Evolutionary conservation across 2,329 filamentous ascomycete species (phyloP), one percentile per base, ranked within the genome.

Genomic region (Cladobotryum protrusum): DNA sequence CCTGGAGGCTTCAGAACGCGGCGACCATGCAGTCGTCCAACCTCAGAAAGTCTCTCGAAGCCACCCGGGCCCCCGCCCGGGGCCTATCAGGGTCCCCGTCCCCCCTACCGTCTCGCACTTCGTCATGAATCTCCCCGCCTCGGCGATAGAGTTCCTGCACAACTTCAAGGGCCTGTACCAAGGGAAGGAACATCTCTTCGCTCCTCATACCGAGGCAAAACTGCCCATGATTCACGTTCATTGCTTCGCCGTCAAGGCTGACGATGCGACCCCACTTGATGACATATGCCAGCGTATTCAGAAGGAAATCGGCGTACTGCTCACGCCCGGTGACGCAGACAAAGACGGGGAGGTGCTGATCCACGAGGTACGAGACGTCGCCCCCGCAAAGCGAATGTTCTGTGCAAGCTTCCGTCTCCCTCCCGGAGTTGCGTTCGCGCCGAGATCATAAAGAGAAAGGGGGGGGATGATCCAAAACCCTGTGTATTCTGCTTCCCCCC

Each of bases 41-140:
- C 70, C 71, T 9, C 56, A 62, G 43, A 69, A 64, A 50, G 61
- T 61, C 39, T 66, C 70, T 11, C 70, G 68, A 47, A 71, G 58
- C 63, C 66, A 63, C 41, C 63, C 67, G 14, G 61, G 62, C 17
- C 64, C 67, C 13, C 64, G 63, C 3, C 70, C 70, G 4, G 60
- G 66, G 47, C 66, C 67, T 19, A 59, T 60, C 55, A 68, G 61
- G 54, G 63, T 82, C 24, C 71, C 74, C 11, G 75, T 90, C 42
- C 92, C 92, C 2, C 77, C 77, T 2, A 84, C 85, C 35, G 88
- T 97, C 64, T 79, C 83, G n/a, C 93, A 97, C 72, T 99, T 91
- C 66, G 87, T 97, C 57, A 96, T 99, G 89, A 99, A 99, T 69
- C 84, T 99, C 14, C 93, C 93, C 1, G 93, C 91, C 1, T 87